phyloP scores from a whole-genome alignment of 2,329 filamentous ascomycete species.

The Neofusicoccum laricinum region DNA sequence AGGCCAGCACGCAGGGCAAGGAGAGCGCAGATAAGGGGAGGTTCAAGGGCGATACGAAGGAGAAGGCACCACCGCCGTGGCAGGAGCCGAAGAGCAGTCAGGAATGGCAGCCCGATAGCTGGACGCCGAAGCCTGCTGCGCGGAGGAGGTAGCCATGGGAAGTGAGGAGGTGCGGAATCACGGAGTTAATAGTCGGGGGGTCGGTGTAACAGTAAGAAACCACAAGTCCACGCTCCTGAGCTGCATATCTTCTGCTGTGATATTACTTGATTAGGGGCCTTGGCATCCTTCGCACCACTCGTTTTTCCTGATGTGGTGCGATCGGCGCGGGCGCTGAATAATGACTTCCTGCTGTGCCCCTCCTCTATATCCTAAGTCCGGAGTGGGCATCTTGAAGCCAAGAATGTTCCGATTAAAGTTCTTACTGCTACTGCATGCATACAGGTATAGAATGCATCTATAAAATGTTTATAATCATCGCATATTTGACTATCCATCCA shows the following conservation, averaged over 20 bases:
- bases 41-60: constrained; percentile 22
- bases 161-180: not conserved
- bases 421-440: not conserved
- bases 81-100: constrained; percentile 39
- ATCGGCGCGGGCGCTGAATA: constrained; percentile 5
- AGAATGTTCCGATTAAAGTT: not conserved
- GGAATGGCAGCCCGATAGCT: constrained; percentile 47
- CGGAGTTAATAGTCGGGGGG: not conserved
- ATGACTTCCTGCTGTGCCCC: not conserved
- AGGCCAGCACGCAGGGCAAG: constrained; percentile 23
- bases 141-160: constrained; percentile 21
- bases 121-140: constrained; percentile 40
- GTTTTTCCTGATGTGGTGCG: not conserved
- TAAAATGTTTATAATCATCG: not conserved
- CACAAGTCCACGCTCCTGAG: not conserved
- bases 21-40: constrained; percentile 28
- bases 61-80: constrained; percentile 37
- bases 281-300: not conserved
- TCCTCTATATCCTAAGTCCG: constrained; percentile 7
- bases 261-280: not conserved
- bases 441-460: not conserved
- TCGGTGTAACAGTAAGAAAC: not conserved
- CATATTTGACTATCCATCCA: not conserved
- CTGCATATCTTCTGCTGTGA: not conserved
- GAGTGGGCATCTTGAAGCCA: not conserved